phyloP scores from a whole-genome alignment of 225 moss, liverwort and hornwort species.

The Thuidium tamariscinum region DNA sequence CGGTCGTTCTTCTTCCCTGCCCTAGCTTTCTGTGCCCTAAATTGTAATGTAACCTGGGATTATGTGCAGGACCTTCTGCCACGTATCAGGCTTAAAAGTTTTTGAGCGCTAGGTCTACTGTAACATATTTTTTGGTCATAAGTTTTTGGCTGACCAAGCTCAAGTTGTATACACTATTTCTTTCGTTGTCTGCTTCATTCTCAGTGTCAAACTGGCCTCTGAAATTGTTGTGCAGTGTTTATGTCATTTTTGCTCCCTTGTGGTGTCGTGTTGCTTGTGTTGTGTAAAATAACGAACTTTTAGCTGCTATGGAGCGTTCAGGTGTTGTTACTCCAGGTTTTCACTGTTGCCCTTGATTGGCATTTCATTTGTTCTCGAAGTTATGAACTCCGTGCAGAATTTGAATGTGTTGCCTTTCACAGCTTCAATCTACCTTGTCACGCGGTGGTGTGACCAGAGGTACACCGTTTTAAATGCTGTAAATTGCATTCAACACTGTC shows the following conservation, averaged over 20 bases:
- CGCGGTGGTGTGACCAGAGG: background rate
- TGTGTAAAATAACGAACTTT: background rate
- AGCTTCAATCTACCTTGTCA: background rate
- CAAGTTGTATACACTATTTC: slow-evolving; percentile 13
- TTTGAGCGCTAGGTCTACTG: slow-evolving; percentile 28
- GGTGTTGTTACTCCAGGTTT: background rate
- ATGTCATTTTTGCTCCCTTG: background rate
- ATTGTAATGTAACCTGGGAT: slow-evolving; percentile 16
- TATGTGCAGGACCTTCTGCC: slow-evolving; percentile 16
- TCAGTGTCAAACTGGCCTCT: background rate
- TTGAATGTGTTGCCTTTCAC: background rate
- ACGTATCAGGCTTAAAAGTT: slow-evolving; percentile 18
- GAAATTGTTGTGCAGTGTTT: background rate
- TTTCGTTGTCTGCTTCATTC: background rate
- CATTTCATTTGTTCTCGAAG: background rate
- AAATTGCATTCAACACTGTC: background rate
- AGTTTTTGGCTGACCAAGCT: slow-evolving; percentile 27
- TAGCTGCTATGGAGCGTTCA: background rate
- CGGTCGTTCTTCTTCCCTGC: background rate
- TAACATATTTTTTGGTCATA: slow-evolving; percentile 36
- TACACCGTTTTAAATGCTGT: background rate
- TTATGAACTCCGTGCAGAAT: background rate
- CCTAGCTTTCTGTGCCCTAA: slow-evolving; percentile 2
- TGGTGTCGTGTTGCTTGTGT: background rate
- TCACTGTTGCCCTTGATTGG: background rate